Percentiles rank a stretch among this genome's conserved stretches.
Conservation (phyloP, 2,329 filamentous ascomycete species). For the Stachybotrys elegans region DNA sequence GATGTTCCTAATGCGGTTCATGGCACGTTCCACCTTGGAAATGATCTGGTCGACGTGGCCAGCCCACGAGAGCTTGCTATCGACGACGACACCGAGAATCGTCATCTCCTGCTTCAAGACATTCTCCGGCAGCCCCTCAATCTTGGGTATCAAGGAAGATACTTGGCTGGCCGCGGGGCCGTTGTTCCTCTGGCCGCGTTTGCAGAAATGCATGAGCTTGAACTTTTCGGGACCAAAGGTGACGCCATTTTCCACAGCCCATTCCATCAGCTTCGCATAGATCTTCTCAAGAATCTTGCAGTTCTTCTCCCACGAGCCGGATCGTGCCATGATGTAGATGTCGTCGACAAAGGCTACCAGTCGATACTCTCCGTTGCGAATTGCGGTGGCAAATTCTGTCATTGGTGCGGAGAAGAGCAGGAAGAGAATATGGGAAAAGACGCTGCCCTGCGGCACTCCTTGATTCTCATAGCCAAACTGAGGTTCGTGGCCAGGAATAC, state of each 20-base stretch:
- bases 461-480: not conserved
- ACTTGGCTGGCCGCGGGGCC: no score
- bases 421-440: slow-evolving; percentile 9
- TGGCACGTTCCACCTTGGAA: not conserved
- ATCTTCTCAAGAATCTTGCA: not conserved
- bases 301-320: slow-evolving; percentile 4
- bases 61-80: not conserved
- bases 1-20: slow-evolving; percentile 4
- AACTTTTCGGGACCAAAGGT: slow-evolving; percentile 8
- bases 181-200: not conserved
- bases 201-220: slow-evolving; percentile 7
- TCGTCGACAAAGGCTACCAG: slow-evolving; percentile 7
- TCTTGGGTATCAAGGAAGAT: no score
- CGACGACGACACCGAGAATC: not conserved
- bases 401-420: slow-evolving; percentile 7
- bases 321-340: slow-evolving; percentile 6
- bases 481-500: slow-evolving; percentile 5
- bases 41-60: not conserved
- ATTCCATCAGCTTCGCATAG: not conserved
- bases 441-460: slow-evolving; percentile 11
- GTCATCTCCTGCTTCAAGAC: not conserved
- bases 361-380: not conserved
- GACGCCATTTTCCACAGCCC: slow-evolving; percentile 1
- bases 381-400: not conserved
- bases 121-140: not conserved